phyloP scores from a whole-genome alignment of 495 filamentous ascomycete genomes.

The Hypoxylon intermedium region DNA sequence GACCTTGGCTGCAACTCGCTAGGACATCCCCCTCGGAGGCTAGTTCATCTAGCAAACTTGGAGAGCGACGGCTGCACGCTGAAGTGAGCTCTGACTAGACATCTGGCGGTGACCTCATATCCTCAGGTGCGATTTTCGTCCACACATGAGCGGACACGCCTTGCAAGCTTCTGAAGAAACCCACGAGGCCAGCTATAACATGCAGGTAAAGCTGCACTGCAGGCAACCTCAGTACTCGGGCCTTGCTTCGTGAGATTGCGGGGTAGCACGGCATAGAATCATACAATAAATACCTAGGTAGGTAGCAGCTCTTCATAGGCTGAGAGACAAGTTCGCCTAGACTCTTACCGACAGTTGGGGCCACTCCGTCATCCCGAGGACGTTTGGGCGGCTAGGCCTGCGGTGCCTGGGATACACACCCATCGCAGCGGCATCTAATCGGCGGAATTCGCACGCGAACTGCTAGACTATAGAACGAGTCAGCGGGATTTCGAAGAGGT shows the following conservation, averaged over 20 bases:
- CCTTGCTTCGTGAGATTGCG: conserved; percentile 33
- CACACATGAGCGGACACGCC: conserved; percentile 24
- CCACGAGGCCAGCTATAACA: conserved; percentile 35
- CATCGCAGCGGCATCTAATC: conserved; percentile 30
- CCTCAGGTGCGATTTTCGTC: conserved; percentile 16
- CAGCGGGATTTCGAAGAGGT: conserved; percentile 14
- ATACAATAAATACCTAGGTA: too few species aligned
- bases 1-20: conserved; percentile 16
- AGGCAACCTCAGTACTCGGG: conserved; percentile 22
- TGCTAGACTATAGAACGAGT: conserved; percentile 11
- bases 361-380: conserved; percentile 34
- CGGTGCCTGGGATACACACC: neutral
- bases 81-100: conserved; percentile 11
- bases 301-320: conserved; percentile 17
- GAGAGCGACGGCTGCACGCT: conserved; percentile 1
- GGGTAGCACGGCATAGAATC: conserved; percentile 39
- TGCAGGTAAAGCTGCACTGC: conserved; percentile 26
- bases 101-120: conserved; percentile 33
- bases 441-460: conserved; percentile 24
- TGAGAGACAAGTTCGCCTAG: conserved; percentile 13
- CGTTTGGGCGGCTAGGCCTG: conserved; percentile 12
- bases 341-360: conserved; percentile 35
- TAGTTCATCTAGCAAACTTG: conserved; percentile 15
- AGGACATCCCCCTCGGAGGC: conserved; percentile 12
- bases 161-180: conserved; percentile 19